These are phyloP conservation scores for Hirsutella thompsonii DNA, from an alignment of 2,329 filamentous ascomycete species.

Conservation along the genomic window DNA sequence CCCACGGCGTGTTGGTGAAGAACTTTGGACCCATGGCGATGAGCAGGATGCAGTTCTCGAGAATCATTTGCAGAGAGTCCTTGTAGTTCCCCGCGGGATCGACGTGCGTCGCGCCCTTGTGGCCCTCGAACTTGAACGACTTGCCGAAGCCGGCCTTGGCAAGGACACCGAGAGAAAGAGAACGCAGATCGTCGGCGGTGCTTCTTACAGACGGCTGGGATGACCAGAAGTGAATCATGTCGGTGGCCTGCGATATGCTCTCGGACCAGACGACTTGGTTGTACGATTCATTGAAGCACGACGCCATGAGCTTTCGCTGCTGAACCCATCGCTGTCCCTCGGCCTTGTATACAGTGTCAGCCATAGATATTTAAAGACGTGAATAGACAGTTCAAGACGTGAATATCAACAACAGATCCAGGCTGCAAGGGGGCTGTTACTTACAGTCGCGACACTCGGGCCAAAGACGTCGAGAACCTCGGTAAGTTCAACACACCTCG, in stretches of 20 bases:
- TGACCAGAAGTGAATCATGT: neutral
- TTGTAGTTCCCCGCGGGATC: neutral
- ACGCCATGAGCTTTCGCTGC: neutral
- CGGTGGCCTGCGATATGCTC: neutral
- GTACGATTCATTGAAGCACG: neutral
- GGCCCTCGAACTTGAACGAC: neutral
- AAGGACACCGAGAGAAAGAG: neutral
- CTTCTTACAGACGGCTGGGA: neutral
- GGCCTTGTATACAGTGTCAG: neutral
- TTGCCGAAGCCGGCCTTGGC: neutral
- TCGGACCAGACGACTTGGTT: neutral
- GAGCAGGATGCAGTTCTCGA: constrained; percentile 2
- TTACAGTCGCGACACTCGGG: neutral
- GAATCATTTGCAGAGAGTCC: neutral
- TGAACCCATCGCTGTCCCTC: neutral
- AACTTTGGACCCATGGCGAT: neutral
- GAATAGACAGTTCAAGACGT: too few relatives aligned
- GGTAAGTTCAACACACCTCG: neutral
- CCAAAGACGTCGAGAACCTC: neutral
- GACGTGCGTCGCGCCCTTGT: neutral
- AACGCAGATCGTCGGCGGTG: neutral
- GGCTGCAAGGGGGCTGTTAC: neutral
- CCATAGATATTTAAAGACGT: too few relatives aligned
- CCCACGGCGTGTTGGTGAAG: neutral
- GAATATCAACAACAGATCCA: too few relatives aligned